These are phyloP conservation scores for Beauveria brongniartii DNA, from an alignment of 2,329 filamentous ascomycete genomes.

Conservation along the genomic window DNA sequence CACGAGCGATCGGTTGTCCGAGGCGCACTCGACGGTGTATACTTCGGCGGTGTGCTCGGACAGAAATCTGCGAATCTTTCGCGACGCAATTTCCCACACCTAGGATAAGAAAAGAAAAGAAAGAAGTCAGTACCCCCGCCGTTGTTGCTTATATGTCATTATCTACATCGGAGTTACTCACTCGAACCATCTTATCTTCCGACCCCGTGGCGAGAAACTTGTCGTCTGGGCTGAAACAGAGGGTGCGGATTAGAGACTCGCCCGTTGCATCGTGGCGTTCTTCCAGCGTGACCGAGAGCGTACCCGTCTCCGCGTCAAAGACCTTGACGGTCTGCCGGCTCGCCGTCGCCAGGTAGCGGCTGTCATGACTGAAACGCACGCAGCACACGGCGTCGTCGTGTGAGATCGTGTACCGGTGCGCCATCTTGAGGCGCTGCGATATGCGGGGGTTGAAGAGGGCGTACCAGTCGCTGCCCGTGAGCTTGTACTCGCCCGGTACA, in stretches of 20 bases:
- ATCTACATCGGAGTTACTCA: constrained; percentile 36
- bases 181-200: constrained; percentile 93
- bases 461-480: constrained; percentile 87
- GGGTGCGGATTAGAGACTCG: constrained; percentile 91
- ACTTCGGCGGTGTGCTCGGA: constrained; percentile 96
- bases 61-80: constrained; percentile 85
- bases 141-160: not conserved
- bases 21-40: constrained; percentile 90
- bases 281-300: constrained; percentile 82
- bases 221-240: constrained; percentile 97
- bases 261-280: constrained; percentile 73
- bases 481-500: constrained; percentile 78
- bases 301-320: constrained; percentile 81
- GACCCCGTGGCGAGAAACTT: constrained; percentile 90
- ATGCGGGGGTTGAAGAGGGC: constrained; percentile 92
- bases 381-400: constrained; percentile 98
- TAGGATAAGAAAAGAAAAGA: constrained; percentile 26
- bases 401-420: constrained; percentile 82
- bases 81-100: constrained; percentile 87
- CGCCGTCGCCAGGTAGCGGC: constrained; percentile 90
- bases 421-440: constrained; percentile 81
- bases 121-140: not conserved
- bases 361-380: constrained; percentile 91
- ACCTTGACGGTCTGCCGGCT: constrained; percentile 98
- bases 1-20: constrained; percentile 86